These are phyloP conservation scores for Trichophyton equinum DNA, from an alignment of 2,329 filamentous ascomycete genomes.

Conservation along the genomic window DNA sequence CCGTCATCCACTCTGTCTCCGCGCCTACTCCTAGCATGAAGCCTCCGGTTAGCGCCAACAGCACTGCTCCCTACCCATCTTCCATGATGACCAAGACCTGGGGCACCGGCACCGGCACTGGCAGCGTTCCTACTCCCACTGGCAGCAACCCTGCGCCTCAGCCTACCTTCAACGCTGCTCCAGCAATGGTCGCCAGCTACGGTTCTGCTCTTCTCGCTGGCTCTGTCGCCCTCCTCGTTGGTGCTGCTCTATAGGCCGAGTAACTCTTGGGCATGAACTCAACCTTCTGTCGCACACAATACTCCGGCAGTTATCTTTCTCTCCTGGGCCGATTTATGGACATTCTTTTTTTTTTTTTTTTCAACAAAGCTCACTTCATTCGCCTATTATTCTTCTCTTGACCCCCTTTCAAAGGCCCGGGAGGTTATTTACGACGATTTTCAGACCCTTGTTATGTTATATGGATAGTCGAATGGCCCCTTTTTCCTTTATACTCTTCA, in stretches of 20 bases:
- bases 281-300: neutral
- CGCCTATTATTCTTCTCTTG: neutral
- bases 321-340: constrained; percentile 1
- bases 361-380: neutral
- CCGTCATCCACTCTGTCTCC: constrained; percentile 16
- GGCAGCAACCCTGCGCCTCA: constrained; percentile 3
- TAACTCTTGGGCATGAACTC: neutral
- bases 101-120: neutral
- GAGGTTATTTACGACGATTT: constrained; percentile 1
- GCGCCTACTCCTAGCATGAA: constrained; percentile 12
- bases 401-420: neutral
- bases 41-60: constrained; percentile 13
- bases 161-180: constrained; percentile 12
- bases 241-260: constrained; percentile 21
- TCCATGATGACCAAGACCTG: constrained; percentile 3
- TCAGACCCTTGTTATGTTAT: neutral
- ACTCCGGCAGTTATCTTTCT: neutral
- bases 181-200: constrained; percentile 13
- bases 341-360: neutral
- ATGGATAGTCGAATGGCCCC: neutral
- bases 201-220: constrained; percentile 26
- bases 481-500: neutral
- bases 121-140: neutral
- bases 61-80: neutral
- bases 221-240: constrained; percentile 27